These are phyloP conservation scores for Gaertneriomyces sp. DNA, from an alignment of 192 early-diverging fungal species.

Conservation along the genomic window DNA sequence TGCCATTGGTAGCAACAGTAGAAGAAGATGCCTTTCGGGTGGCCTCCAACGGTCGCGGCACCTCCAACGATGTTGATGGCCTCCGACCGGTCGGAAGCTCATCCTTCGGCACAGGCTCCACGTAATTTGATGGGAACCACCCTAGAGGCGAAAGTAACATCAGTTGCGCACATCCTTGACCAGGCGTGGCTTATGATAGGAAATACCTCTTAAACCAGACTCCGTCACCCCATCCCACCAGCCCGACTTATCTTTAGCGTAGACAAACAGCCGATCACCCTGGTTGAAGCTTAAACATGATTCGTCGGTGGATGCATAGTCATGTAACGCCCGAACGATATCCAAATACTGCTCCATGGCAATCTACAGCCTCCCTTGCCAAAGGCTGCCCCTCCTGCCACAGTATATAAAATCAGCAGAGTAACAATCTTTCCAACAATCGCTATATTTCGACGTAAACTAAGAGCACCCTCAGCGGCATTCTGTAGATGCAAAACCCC, in stretches of 20 bases:
- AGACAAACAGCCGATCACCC: slow-evolving; percentile 45
- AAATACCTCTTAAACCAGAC: background rate
- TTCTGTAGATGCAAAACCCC: too few species aligned
- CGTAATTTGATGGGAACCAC: slow-evolving; percentile 60
- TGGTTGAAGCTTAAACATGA: slow-evolving; percentile 35
- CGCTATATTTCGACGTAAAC: too few species aligned
- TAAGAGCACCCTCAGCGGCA: too few species aligned
- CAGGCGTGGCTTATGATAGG: too few species aligned
- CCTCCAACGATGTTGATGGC: too few species aligned
- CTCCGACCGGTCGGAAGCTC: slow-evolving; percentile 15
- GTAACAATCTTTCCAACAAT: too few species aligned
- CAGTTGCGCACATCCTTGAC: background rate
- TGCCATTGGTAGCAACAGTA: too few species aligned
- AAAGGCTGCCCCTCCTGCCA: too few species aligned
- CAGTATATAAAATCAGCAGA: too few species aligned
- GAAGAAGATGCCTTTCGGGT: too few species aligned
- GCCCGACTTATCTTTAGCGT: slow-evolving; percentile 35
- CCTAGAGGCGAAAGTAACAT: slow-evolving; percentile 16
- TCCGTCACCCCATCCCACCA: slow-evolving; percentile 43
- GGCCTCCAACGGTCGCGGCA: too few species aligned
- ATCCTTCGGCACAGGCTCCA: slow-evolving; percentile 28
- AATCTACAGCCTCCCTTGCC: background rate
- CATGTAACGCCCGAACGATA: slow-evolving; percentile 38
- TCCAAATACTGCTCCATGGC: slow-evolving; percentile 27
- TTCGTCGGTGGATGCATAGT: slow-evolving; percentile 33